Conservation (phyloP, 176 grass and related monocot genomes). For the Microstegium vimineum region DNA sequence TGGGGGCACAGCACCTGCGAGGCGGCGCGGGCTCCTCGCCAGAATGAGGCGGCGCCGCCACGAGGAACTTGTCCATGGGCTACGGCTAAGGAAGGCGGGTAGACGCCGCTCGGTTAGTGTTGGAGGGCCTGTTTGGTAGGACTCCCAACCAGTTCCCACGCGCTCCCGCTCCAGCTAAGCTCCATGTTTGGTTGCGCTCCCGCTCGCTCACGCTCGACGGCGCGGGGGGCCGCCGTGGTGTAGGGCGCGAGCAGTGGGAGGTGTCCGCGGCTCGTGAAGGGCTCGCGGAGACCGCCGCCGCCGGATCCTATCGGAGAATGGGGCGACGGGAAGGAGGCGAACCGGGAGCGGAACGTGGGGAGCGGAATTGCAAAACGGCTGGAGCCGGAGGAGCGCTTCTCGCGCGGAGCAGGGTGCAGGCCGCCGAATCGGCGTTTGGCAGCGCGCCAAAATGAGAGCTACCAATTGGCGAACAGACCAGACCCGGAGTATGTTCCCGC, state of each 20-base stretch:
- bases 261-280: no score
- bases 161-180: neutral
- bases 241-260: neutral
- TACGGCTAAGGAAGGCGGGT: neutral
- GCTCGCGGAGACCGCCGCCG: no score
- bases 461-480: no score
- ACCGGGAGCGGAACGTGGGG: neutral
- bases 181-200: neutral
- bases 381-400: no score
- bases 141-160: neutral
- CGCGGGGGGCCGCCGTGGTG: no score
- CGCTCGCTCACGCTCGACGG: no score
- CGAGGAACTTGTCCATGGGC: slow-evolving; percentile 70
- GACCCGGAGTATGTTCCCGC: slow-evolving; percentile 7
- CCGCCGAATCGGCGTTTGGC: neutral
- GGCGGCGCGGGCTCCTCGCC: slow-evolving; percentile 16
- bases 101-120: slow-evolving; percentile 9
- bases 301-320: neutral
- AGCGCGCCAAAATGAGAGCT: no score
- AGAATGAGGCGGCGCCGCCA: slow-evolving; percentile 22
- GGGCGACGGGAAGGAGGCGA: neutral
- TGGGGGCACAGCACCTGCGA: slow-evolving; percentile 21
- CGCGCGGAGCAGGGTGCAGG: neutral
- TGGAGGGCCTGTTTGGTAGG: neutral
- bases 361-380: neutral